These are phyloP conservation scores for Argentina anserina DNA, from an alignment of 306 rosid species.

Conservation along the genomic window DNA sequence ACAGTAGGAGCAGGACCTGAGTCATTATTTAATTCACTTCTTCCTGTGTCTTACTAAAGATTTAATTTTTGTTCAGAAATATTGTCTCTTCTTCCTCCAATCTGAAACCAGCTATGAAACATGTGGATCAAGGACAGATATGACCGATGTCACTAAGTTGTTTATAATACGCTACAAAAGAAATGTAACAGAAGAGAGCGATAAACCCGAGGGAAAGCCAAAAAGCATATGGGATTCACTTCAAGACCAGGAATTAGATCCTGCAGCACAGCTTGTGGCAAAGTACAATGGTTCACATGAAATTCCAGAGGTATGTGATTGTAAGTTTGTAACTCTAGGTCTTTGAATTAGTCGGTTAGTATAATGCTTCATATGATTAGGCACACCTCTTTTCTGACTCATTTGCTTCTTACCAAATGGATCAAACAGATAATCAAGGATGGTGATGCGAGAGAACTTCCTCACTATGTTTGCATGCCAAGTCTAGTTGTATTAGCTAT, in stretches of 20 bases:
- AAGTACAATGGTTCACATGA: slow-evolving; percentile 73
- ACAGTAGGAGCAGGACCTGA: slow-evolving; percentile 12
- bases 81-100: slow-evolving; percentile 78
- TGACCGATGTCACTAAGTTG: slow-evolving; percentile 58
- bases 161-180: slow-evolving; percentile 73
- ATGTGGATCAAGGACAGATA: slow-evolving; percentile 71
- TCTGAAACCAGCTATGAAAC: slow-evolving; percentile 59
- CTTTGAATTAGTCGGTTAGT: not conserved
- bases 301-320: slow-evolving; percentile 57
- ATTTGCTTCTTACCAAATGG: slow-evolving; percentile 42
- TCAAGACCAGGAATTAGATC: slow-evolving; percentile 55
- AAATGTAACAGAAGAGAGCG: slow-evolving; percentile 46
- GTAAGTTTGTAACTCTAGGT: slow-evolving; percentile 9
- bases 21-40: slow-evolving; percentile 1
- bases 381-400: not conserved
- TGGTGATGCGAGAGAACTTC: slow-evolving; percentile 85
- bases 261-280: slow-evolving; percentile 84
- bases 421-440: slow-evolving; percentile 66
- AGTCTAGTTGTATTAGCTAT: slow-evolving; percentile 1
- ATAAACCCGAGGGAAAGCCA: slow-evolving; percentile 37
- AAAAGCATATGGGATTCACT: slow-evolving; percentile 38
- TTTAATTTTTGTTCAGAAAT: slow-evolving; percentile 45
- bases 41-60: not conserved
- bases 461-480: slow-evolving; percentile 61
- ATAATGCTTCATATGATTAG: not conserved